Evolutionary conservation across 2,329 filamentous ascomycete species (phyloP).

Genomic region (Penicillium rolfsii): DNA sequence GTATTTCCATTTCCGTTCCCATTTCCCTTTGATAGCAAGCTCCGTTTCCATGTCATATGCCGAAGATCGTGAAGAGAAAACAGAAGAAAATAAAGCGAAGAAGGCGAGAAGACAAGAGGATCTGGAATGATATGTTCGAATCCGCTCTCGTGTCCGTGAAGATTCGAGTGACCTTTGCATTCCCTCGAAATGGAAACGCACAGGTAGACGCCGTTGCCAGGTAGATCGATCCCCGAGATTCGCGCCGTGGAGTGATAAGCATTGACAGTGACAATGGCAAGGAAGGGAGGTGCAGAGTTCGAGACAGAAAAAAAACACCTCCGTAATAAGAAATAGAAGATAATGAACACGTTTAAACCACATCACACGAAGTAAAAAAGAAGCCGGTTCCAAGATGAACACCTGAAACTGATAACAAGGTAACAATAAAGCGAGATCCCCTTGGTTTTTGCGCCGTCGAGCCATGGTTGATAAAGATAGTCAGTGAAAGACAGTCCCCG

Average conservation of each 20-base stretch:
- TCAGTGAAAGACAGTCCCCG: conserved; percentile 27
- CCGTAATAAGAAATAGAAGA: conserved; percentile 24
- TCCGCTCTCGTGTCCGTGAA: conserved; percentile 8
- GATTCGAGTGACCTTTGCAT: conserved; percentile 4
- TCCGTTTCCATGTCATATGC: conserved; percentile 26
- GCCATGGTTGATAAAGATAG: conserved; percentile 36
- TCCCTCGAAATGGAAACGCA: conserved; percentile 7
- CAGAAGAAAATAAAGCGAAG: conserved; percentile 15
- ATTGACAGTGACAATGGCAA: conserved; percentile 23
- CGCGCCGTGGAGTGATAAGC: conserved; percentile 10
- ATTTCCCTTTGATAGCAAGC: conserved; percentile 8
- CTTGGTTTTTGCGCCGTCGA: conserved; percentile 37
- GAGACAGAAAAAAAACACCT: conserved; percentile 9
- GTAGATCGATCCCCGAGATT: conserved; percentile 15
- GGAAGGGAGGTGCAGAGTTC: conserved; percentile 1
- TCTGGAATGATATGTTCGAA: neutral
- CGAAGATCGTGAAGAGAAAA: conserved; percentile 22
- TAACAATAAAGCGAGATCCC: conserved; percentile 13
- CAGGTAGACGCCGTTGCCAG: conserved; percentile 22
- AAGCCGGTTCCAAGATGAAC: conserved; percentile 11
- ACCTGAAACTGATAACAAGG: conserved; percentile 18
- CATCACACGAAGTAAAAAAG: conserved; percentile 15
- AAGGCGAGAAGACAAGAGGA: neutral
- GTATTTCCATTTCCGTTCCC: conserved; percentile 25
- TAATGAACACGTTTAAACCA: conserved; percentile 16